Evolutionary conservation across 371 early-diverging fungal genomes (phyloP).

Genomic region (Circinella minor): DNA sequence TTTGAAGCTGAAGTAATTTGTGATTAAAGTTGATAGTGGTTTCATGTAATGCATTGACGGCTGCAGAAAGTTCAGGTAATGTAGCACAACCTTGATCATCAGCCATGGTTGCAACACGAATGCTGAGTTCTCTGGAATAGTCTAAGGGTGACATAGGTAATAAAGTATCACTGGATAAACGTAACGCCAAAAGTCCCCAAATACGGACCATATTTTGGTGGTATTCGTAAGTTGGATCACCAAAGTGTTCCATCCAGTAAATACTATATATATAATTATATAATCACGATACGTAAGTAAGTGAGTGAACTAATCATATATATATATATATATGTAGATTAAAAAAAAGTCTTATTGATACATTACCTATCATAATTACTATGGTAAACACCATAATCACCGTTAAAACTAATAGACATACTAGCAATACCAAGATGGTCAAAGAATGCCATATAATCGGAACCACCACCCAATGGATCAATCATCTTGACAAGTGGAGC

Average conservation of each 20-base stretch:
- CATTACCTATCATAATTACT: conserved; percentile 58
- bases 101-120: conserved; percentile 7
- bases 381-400: conserved; percentile 53
- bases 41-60: conserved; percentile 14
- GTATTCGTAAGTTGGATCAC: conserved; percentile 57
- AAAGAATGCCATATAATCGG: conserved; percentile 57
- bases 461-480: conserved; percentile 46
- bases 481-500: conserved; percentile 14
- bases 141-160: conserved; percentile 31
- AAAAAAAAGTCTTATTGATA: neutral
- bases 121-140: conserved; percentile 39
- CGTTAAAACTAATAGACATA: conserved; percentile 47
- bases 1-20: conserved; percentile 14
- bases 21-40: conserved; percentile 18
- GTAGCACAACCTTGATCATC: conserved; percentile 12
- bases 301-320: neutral
- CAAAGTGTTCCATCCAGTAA: conserved; percentile 57
- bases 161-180: conserved; percentile 36
- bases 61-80: conserved; percentile 15
- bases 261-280: conserved; percentile 19
- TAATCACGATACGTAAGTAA: neutral
- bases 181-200: conserved; percentile 47
- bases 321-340: no score
- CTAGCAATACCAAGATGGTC: conserved; percentile 59
- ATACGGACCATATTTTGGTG: conserved; percentile 45